Evolutionary conservation across 2,329 filamentous ascomycete species (phyloP).

Genomic region (Clarireedia homoeocarpa): DNA sequence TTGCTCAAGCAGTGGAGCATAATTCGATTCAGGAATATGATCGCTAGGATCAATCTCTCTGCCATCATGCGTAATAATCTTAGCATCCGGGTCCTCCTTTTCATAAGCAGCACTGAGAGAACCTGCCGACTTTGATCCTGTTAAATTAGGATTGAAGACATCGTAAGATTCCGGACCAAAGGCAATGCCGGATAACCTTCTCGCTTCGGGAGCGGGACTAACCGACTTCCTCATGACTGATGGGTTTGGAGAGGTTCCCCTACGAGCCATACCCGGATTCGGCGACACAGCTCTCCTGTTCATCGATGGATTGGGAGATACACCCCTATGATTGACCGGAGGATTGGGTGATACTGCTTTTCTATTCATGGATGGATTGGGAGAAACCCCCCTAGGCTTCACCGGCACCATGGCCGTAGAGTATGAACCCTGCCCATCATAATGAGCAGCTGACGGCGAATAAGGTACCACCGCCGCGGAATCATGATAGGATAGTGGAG

Average conservation of each 20-base stretch:
- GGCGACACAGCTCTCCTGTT: slow-evolving; percentile 21
- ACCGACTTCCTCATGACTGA: slow-evolving; percentile 62
- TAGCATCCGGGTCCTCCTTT: slow-evolving; percentile 46
- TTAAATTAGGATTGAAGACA: slow-evolving; percentile 52
- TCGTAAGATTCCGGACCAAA: slow-evolving; percentile 74
- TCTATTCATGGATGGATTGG: slow-evolving; percentile 15
- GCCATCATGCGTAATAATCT: slow-evolving; percentile 69
- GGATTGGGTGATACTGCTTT: slow-evolving; percentile 24
- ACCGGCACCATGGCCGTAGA: slow-evolving; percentile 26
- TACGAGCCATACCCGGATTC: slow-evolving; percentile 45
- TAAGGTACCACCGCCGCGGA: slow-evolving; percentile 14
- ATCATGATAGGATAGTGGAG: slow-evolving; percentile 23
- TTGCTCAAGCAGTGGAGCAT: slow-evolving; percentile 32
- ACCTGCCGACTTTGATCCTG: slow-evolving; percentile 29
- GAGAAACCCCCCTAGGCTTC: slow-evolving; percentile 24
- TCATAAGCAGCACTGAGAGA: slow-evolving; percentile 26
- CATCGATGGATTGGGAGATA: slow-evolving; percentile 21
- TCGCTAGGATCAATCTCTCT: slow-evolving; percentile 74
- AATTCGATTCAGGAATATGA: slow-evolving; percentile 56
- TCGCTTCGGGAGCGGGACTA: slow-evolving; percentile 56
- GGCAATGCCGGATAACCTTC: slow-evolving; percentile 53
- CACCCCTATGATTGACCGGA: slow-evolving; percentile 11
- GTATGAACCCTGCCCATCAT: slow-evolving; percentile 24
- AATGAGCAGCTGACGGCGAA: slow-evolving; percentile 19
- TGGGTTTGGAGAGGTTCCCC: slow-evolving; percentile 33